Evolutionary conservation across 2,329 filamentous ascomycete genomes (phyloP).

Genomic region (Botrytis sinoallii): DNA sequence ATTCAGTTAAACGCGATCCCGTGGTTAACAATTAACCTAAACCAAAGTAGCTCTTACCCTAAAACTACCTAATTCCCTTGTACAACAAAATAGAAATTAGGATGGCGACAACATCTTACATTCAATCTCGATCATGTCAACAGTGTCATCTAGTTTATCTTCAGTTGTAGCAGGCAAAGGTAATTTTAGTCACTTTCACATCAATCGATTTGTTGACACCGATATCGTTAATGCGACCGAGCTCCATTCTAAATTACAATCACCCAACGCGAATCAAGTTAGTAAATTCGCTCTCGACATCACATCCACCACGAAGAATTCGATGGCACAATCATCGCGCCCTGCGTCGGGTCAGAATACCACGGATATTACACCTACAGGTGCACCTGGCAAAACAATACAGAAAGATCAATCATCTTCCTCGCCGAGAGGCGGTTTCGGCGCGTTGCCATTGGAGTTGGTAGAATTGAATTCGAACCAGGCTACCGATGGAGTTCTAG

Average conservation of each 20-base stretch:
- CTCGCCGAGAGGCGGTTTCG: slow-evolving; percentile 40
- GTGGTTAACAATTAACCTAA: slow-evolving; percentile 6
- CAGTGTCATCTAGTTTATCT: slow-evolving; percentile 28
- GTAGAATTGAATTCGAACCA: slow-evolving; percentile 44
- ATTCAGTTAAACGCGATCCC: slow-evolving; percentile 16
- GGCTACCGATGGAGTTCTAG: slow-evolving; percentile 33
- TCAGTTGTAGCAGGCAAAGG: slow-evolving; percentile 24
- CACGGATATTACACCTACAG: slow-evolving; percentile 24
- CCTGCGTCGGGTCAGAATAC: slow-evolving; percentile 30
- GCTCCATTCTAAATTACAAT: slow-evolving; percentile 22
- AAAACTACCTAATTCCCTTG: slow-evolving; percentile 8
- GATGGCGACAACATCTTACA: slow-evolving; percentile 30
- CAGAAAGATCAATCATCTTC: slow-evolving; percentile 27
- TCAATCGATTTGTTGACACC: slow-evolving; percentile 28
- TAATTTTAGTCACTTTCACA: slow-evolving; percentile 22
- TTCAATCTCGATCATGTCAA: slow-evolving; percentile 31
- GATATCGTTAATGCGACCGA: slow-evolving; percentile 20
- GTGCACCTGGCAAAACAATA: slow-evolving; percentile 25
- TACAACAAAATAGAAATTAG: slow-evolving; percentile 21
- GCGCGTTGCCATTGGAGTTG: slow-evolving; percentile 50
- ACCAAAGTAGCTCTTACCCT: not conserved
- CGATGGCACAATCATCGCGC: slow-evolving; percentile 28
- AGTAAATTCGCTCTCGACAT: slow-evolving; percentile 14
- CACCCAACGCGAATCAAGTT: slow-evolving; percentile 17
- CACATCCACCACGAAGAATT: slow-evolving; percentile 7